A percentile compares a stretch with the other conserved stretches of the same genome.
Evolutionary conservation across 2,329 filamentous ascomycete genomes (phyloP).

Genomic region (Neocatenulostroma microsporum): DNA sequence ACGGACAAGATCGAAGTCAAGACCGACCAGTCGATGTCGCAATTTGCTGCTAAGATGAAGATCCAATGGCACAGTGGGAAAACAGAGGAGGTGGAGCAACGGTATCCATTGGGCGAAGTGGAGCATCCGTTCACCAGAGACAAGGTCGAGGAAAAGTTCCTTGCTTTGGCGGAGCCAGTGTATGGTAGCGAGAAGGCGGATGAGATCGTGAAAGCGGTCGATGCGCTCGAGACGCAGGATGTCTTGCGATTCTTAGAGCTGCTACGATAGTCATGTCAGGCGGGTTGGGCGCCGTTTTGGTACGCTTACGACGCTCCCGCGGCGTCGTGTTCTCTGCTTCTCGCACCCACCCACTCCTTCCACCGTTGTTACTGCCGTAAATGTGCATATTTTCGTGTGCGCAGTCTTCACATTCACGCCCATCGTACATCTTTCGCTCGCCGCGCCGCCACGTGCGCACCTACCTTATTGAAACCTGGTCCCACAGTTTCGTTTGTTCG

Average conservation of each 20-base stretch:
- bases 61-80: constrained; percentile 20
- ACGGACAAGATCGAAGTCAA: constrained; percentile 20
- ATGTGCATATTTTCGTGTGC: no score
- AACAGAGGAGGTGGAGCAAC: constrained; percentile 14
- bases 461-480: no score
- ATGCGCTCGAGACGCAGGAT: constrained; percentile 16
- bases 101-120: constrained; percentile 23
- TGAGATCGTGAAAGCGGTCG: constrained; percentile 17
- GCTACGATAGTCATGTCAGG: constrained; percentile 7
- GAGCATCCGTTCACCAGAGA: constrained; percentile 24
- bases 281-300: no score
- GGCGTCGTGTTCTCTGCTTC: no score
- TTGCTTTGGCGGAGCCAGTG: constrained; percentile 17
- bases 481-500: no score
- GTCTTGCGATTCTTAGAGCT: constrained; percentile 15
- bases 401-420: no score
- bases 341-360: no score
- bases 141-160: constrained; percentile 25
- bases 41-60: constrained; percentile 17
- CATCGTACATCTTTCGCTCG: no score
- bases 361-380: no score
- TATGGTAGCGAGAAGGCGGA: constrained; percentile 17
- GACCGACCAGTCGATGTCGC: constrained; percentile 16
- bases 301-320: no score
- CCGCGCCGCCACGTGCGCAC: no score